Base-by-base conservation (phyloP, 805 yeast species). In the Sugiyamaella marilandica region DNA sequence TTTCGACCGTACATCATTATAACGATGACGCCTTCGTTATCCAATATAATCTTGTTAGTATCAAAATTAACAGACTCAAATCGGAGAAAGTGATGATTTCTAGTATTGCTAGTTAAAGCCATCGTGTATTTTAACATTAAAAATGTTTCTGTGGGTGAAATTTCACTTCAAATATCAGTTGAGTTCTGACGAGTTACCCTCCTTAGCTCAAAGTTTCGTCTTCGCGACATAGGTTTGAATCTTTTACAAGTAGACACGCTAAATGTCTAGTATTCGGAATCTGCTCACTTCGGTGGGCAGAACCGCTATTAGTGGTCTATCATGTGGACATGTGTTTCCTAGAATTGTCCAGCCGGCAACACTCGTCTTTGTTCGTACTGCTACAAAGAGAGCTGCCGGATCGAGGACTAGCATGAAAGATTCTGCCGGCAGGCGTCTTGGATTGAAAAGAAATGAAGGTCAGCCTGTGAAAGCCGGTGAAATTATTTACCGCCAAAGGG, bases 331-430 rank as follows among this genome's bases (percentile, higher is more conserved):
- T n/a, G 7, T 16, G 24, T 14, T 36, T n/a, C 16, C 41, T n/a
- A 49, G 16, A 24, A 10, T 31, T 31, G n/a, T 32, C 18, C 19
- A 24, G 14, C 50, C 44, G 14, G 46, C 39, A 7, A 11, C 41
- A 2, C 19, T 53, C 32, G 51, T 50, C 10, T 50, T 59, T 35
- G 80, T 89, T 11, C 89, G 99, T 78, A 82, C 82, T 18, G 96
- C 99, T 26, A 89, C 97, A 13, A 94, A 94, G 71, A 85, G 83
- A 67, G 97, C 94, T 7, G 89, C 95, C 18, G 97, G 97, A 62
- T 89, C 97, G n/a, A 87, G 83, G 71, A 87, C 97, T 14, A 87
- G 86, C 60, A 91, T 86, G 82, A 85, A 85, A 67, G 97, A 91
- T 69, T 91, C 99, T 13, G 89, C 89, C 2, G 99, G 99, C 75